Evolutionary conservation across 495 filamentous ascomycete species (phyloP).

Genomic region (Podospora didyma): DNA sequence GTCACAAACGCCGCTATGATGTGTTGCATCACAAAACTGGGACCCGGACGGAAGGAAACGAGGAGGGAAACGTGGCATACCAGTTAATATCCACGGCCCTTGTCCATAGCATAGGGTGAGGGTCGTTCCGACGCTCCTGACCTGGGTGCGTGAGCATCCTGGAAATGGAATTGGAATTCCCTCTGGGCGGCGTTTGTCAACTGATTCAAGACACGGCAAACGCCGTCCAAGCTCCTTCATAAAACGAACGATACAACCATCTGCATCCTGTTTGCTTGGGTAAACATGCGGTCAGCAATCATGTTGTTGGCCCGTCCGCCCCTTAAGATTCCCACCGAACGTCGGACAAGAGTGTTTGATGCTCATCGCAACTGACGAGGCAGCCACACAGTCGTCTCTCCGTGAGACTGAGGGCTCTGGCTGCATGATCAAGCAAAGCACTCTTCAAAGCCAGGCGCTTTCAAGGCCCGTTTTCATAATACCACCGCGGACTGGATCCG

Average conservation of each 20-base stretch:
- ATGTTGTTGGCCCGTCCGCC: background rate
- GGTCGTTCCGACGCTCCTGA: slow-evolving; percentile 9
- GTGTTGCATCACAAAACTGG: background rate
- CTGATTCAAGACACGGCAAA: no score
- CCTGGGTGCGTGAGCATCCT: slow-evolving; percentile 1
- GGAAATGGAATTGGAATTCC: background rate
- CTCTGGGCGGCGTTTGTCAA: background rate
- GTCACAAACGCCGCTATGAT: background rate
- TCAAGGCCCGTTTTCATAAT: no score
- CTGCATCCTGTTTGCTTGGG: no score
- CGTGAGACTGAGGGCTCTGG: no score
- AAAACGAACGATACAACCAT: no score
- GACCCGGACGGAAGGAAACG: slow-evolving; percentile 9
- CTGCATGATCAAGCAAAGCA: no score
- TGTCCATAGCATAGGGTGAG: slow-evolving; percentile 13
- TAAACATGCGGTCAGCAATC: background rate
- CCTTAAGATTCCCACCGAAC: background rate
- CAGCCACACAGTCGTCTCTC: background rate
- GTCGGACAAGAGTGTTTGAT: background rate
- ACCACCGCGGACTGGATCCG: no score
- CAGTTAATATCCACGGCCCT: slow-evolving; percentile 3
- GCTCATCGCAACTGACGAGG: background rate
- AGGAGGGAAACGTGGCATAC: slow-evolving; percentile 2
- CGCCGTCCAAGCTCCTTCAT: no score
- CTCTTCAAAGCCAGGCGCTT: no score